Evolutionary conservation across 768 basidiomycete genomes (phyloP), one percentile per base, ranked within the genome.

Genomic region (Boletellus ananiceps): DNA sequence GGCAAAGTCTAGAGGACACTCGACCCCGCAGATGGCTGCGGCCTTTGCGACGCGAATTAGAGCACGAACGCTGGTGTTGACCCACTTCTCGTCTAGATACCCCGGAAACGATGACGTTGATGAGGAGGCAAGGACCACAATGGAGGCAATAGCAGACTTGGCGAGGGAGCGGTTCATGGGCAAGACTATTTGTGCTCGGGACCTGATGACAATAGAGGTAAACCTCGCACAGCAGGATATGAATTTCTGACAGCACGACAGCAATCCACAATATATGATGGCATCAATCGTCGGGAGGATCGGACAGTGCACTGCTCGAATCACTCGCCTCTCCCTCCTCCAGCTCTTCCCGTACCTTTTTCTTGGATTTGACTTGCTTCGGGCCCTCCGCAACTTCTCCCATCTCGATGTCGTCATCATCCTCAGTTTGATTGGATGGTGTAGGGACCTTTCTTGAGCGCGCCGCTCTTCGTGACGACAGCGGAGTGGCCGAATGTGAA

Each of bases 1-100:
- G 49, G 72, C 89, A 7, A 84, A 74, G 63, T 83, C 81, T 2
- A 78, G 89, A 62, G 93, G 93, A 0, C 93, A 96, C 66, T 92
- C 89, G 5, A 96, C 93, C 12, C 91, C 93, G 1, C 88, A 90
- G 59, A 88, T 93, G 83, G 93, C 91, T 8, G 93, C 84, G 11
- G 72, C 72, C 12, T 94, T 94, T 61, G 93, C 87, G 5, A 81
- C 75, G 62, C 69, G 66, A 8, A 79, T 89, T 35, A 61, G 74
- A 5, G 87, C 90, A 21, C 71, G 69, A 50, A 75, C 68, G 47
- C 73, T 95, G 16, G 69, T 88, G 35, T 69, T 96, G 41, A 94
- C 93, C 60, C 92, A 95, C 65, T 89, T 95, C 62, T 91, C 89
- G 44, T 70, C 88, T 23, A 78, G 86, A 56, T 94, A 91, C 62